phyloP scores from a whole-genome alignment of 2,329 filamentous ascomycete species.

The Rhexocercosporidium sp. region DNA sequence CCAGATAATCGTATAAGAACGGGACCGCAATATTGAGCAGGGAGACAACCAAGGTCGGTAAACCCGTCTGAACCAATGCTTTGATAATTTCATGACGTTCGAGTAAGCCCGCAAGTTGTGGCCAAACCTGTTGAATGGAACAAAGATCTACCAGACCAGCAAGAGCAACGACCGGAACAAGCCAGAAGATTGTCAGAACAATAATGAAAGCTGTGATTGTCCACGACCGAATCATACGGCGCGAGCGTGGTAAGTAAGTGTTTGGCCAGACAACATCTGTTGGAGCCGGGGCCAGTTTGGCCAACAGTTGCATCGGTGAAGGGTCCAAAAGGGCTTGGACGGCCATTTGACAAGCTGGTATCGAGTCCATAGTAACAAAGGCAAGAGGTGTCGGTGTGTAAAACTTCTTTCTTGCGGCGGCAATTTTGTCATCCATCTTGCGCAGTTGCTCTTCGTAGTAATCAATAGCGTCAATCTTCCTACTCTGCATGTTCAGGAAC shows the following conservation, averaged over 20 bases:
- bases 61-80: constrained; percentile 82
- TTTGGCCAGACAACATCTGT: constrained; percentile 95
- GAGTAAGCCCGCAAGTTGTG: constrained; percentile 70
- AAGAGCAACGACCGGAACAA: constrained; percentile 78
- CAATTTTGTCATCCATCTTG: constrained; percentile 76
- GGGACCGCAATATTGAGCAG: constrained; percentile 89
- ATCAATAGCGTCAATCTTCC: constrained; percentile 86
- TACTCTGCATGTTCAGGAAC: constrained; percentile 71
- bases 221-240: constrained; percentile 81
- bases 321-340: constrained; percentile 94
- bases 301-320: constrained; percentile 82
- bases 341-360: constrained; percentile 91
- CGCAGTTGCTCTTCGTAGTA: constrained; percentile 90
- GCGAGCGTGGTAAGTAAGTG: constrained; percentile 79
- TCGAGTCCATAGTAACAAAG: constrained; percentile 97
- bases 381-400: constrained; percentile 83
- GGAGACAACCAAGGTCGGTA: constrained; percentile 85
- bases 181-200: constrained; percentile 86
- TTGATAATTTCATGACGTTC: constrained; percentile 70
- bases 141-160: constrained; percentile 82
- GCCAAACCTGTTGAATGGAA: constrained; percentile 75
- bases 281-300: constrained; percentile 85
- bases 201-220: constrained; percentile 82
- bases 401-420: constrained; percentile 70
- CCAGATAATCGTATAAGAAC: constrained; percentile 92